phyloP scores from a whole-genome alignment of 208 protist genomes.

The Phytomonas francai region DNA sequence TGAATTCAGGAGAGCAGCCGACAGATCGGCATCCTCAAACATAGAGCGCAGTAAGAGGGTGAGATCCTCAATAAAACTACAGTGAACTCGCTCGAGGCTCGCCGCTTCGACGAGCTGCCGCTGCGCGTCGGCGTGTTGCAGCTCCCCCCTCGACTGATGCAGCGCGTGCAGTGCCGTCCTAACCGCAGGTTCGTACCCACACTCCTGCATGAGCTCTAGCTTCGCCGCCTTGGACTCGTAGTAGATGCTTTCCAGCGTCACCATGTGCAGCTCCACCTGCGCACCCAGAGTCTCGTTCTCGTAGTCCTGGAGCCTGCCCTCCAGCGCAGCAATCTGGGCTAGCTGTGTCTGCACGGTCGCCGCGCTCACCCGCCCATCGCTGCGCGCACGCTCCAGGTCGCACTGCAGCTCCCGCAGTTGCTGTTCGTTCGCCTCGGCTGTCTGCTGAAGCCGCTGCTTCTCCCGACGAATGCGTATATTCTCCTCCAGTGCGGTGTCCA shows the following conservation, averaged over 20 bases:
- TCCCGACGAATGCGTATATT: constrained; percentile 6
- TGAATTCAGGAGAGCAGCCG: constrained; percentile 6
- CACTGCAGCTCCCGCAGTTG: constrained; percentile 20
- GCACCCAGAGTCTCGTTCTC: constrained; percentile 29
- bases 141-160: constrained; percentile 12
- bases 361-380: constrained; percentile 16
- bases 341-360: constrained; percentile 22
- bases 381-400: constrained; percentile 12
- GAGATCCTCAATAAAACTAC: constrained; percentile 19
- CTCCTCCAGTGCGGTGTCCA: background rate
- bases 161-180: background rate
- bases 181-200: constrained; percentile 17
- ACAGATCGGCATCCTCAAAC: constrained; percentile 25
- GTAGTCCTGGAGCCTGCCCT: constrained; percentile 17
- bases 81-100: constrained; percentile 16
- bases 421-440: constrained; percentile 17
- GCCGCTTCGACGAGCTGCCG: constrained; percentile 19
- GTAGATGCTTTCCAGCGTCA: constrained; percentile 21
- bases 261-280: constrained; percentile 27
- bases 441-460: constrained; percentile 8
- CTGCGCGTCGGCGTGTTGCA: constrained; percentile 18
- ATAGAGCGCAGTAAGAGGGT: constrained; percentile 23
- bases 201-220: constrained; percentile 21
- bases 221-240: constrained; percentile 22
- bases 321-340: constrained; percentile 12